A percentile compares a stretch with the other conserved stretches of the same genome.
These are phyloP conservation scores for Thecaphora thlaspeos DNA, from an alignment of 1,284 basidiomycete species.

Conservation along the genomic window DNA sequence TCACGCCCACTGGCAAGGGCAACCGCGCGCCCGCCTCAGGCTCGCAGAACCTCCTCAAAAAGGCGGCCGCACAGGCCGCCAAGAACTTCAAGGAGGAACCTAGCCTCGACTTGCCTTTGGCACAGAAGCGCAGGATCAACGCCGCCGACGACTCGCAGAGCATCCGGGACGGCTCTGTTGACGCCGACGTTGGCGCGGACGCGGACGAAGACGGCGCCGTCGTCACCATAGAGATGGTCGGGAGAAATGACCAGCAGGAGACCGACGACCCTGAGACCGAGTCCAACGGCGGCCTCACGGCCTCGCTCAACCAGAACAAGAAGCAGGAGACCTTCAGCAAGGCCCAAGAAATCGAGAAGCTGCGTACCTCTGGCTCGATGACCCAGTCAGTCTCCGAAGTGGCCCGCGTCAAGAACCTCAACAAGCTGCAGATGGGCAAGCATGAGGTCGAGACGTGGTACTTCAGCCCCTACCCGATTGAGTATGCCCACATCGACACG, in stretches of 20 bases:
- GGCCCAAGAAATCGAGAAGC: constrained; percentile 96
- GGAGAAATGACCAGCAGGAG: constrained; percentile 42
- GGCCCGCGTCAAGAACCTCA: constrained; percentile 95
- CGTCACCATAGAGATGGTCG: constrained; percentile 62
- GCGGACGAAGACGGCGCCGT: constrained; percentile 60
- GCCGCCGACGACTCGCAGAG: constrained; percentile 62
- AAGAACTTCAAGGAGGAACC: constrained; percentile 27
- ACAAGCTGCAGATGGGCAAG: constrained; percentile 91
- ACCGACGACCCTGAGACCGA: constrained; percentile 39
- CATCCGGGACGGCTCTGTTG: constrained; percentile 43
- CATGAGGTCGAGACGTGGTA: constrained; percentile 99
- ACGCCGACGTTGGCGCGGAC: constrained; percentile 60
- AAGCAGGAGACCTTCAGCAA: constrained; percentile 69
- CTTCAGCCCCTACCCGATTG: constrained; percentile 96
- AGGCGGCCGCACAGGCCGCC: constrained; percentile 72
- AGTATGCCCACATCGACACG: constrained; percentile 91
- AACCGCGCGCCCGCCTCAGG: constrained; percentile 12
- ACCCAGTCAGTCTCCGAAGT: constrained; percentile 97
- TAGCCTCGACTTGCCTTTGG: constrained; percentile 62
- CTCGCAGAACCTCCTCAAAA: constrained; percentile 66
- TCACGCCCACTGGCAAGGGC: constrained; percentile 28
- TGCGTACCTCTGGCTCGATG: constrained; percentile 96
- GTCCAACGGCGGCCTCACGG: constrained; percentile 59
- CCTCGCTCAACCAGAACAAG: constrained; percentile 60
- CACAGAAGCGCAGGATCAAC: constrained; percentile 68